phyloP scores from a whole-genome alignment of 768 basidiomycete genomes.

The Fomitopsis serialis region DNA sequence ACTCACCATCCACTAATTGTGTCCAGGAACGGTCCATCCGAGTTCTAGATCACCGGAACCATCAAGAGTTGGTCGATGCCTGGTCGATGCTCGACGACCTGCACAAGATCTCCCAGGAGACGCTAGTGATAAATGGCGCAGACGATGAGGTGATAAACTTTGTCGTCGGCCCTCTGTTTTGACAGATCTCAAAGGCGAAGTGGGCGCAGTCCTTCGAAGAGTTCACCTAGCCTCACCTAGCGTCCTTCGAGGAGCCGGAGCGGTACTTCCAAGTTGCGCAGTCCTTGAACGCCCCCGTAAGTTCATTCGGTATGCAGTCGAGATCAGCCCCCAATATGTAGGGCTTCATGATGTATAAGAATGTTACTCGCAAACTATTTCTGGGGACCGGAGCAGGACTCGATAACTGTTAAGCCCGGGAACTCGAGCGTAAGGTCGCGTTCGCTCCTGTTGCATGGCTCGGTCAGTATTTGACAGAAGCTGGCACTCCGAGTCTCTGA shows the following conservation, averaged over 20 bases:
- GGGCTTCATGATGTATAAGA: too few species aligned
- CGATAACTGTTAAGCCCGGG: too few species aligned
- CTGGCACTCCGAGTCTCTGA: too few species aligned
- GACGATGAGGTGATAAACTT: conserved; percentile 37
- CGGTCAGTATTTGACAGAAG: too few species aligned
- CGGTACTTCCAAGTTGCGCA: conserved; percentile 35
- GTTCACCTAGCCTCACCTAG: conserved; percentile 40
- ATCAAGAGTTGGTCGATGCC: conserved; percentile 45
- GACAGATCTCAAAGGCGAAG: conserved; percentile 32
- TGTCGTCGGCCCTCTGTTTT: conserved; percentile 31
- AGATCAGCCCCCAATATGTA: too few species aligned
- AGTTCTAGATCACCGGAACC: conserved; percentile 34
- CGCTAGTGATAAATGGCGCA: conserved; percentile 33
- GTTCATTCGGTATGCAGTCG: too few species aligned
- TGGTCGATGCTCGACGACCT: conserved; percentile 39
- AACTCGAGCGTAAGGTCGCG: too few species aligned
- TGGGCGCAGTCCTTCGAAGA: conserved; percentile 40
- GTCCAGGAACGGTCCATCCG: conserved; percentile 26
- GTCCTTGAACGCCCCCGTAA: too few species aligned
- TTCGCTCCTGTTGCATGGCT: too few species aligned
- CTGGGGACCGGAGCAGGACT: too few species aligned
- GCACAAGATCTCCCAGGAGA: conserved; percentile 31
- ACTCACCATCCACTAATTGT: background rate
- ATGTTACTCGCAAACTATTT: too few species aligned
- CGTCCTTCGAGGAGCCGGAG: conserved; percentile 38